phyloP scores from a whole-genome alignment of 257 asterid genomes.

The Forsythia suspensa region DNA sequence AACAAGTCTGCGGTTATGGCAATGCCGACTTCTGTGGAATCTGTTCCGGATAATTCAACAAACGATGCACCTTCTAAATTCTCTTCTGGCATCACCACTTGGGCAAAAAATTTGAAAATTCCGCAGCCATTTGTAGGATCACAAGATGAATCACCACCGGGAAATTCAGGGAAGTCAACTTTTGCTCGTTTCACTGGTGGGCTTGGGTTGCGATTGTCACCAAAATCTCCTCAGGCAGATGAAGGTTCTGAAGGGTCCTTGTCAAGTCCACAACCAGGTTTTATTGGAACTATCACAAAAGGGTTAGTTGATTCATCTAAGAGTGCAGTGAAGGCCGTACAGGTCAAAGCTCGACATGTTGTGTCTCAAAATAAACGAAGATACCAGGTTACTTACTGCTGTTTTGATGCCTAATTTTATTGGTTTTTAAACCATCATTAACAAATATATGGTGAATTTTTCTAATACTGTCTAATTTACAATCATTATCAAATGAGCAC shows the following conservation, averaged over 20 bases:
- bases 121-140: constrained; percentile 78
- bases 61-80: constrained; percentile 54
- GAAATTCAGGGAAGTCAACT: constrained; percentile 59
- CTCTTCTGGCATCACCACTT: constrained; percentile 81
- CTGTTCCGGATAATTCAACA: constrained; percentile 45
- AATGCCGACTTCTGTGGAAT: constrained; percentile 38
- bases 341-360: constrained; percentile 96
- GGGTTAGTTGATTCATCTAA: constrained; percentile 93
- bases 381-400: constrained; percentile 69
- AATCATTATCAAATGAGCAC: background rate
- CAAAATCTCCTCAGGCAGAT: constrained; percentile 71
- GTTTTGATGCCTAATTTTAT: constrained; percentile 4
- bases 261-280: constrained; percentile 64
- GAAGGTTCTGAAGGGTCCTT: constrained; percentile 59
- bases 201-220: constrained; percentile 72
- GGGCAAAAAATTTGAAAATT: constrained; percentile 91
- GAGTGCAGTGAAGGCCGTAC: constrained; percentile 95
- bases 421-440: background rate
- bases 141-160: constrained; percentile 69
- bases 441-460: background rate
- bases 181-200: constrained; percentile 82
- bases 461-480: background rate
- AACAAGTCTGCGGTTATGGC: constrained; percentile 33
- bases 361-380: constrained; percentile 98
- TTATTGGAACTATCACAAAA: constrained; percentile 82